Percentiles rank a stretch among this genome's conserved stretches.
phyloP scores from a whole-genome alignment of 176 grass and related monocot genomes.

The Dactylis glomerata region DNA sequence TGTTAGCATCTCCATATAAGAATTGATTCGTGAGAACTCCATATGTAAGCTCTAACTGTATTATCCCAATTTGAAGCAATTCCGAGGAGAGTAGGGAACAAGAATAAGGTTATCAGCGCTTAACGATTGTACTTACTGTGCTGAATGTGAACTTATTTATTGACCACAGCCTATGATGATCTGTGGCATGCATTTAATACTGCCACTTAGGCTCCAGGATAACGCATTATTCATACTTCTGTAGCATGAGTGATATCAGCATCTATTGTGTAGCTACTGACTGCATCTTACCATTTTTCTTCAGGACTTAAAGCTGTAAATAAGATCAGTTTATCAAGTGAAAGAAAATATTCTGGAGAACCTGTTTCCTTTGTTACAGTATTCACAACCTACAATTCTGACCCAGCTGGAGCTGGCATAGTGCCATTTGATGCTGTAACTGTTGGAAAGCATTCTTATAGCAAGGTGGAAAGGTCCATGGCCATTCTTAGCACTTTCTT shows the following conservation, averaged over 20 bases:
- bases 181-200: not conserved
- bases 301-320: conserved; percentile 73
- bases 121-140: not conserved
- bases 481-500: conserved; percentile 67
- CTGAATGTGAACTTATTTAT: not conserved
- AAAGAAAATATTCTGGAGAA: conserved; percentile 36
- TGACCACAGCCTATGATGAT: not conserved
- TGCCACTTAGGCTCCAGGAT: not conserved
- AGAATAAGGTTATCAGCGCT: not conserved
- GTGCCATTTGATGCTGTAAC: conserved; percentile 45
- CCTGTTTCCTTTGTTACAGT: conserved; percentile 76
- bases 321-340: conserved; percentile 39
- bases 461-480: conserved; percentile 66
- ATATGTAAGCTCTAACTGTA: not conserved
- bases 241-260: not conserved
- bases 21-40: not conserved
- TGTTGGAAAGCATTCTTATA: conserved; percentile 66
- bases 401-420: conserved; percentile 34
- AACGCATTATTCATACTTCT: not conserved
- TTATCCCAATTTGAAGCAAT: conserved; percentile 1
- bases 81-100: not conserved
- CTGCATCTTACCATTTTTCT: conserved; percentile 23
- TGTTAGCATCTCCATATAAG: not conserved
- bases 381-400: conserved; percentile 66
- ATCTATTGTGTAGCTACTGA: not conserved